Conservation (phyloP, 2,329 filamentous ascomycete genomes). For the Ascochyta pisi region DNA sequence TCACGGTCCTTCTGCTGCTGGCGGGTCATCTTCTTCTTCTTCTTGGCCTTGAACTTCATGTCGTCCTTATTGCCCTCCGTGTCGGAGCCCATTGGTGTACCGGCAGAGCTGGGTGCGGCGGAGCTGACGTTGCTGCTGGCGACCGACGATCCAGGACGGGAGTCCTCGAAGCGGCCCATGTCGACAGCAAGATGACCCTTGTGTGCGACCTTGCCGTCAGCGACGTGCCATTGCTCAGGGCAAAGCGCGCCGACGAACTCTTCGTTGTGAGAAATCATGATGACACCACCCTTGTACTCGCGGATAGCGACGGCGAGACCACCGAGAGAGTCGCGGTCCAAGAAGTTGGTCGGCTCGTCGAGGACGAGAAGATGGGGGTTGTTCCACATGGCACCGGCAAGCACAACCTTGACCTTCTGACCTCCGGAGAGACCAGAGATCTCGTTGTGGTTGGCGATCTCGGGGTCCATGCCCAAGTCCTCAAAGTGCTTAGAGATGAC, state of each 20-base stretch:
- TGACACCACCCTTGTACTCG: conserved; percentile 97
- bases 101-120: conserved; percentile 52
- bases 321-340: conserved; percentile 96
- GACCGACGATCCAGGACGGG: conserved; percentile 67
- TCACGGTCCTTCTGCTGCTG: conserved; percentile 95
- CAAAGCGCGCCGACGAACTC: conserved; percentile 97
- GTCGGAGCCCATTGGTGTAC: conserved; percentile 78
- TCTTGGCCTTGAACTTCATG: conserved; percentile 90
- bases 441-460: conserved; percentile 98
- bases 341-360: conserved; percentile 98
- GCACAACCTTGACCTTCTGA: conserved; percentile 98
- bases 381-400: conserved; percentile 98
- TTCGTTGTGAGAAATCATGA: conserved; percentile 99
- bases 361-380: conserved; percentile 97
- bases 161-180: conserved; percentile 87
- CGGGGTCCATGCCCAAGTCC: conserved; percentile 92
- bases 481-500: conserved; percentile 98
- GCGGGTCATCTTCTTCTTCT: conserved; percentile 99
- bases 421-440: conserved; percentile 95
- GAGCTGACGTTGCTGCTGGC: conserved; percentile 54
- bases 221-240: conserved; percentile 95
- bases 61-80: conserved; percentile 76
- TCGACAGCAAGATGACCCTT: conserved; percentile 77
- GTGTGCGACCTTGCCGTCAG: conserved; percentile 83
- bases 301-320: conserved; percentile 97